Evolutionary conservation across 2,329 filamentous ascomycete species (phyloP).

Genomic region (Zasmidium angulare): DNA sequence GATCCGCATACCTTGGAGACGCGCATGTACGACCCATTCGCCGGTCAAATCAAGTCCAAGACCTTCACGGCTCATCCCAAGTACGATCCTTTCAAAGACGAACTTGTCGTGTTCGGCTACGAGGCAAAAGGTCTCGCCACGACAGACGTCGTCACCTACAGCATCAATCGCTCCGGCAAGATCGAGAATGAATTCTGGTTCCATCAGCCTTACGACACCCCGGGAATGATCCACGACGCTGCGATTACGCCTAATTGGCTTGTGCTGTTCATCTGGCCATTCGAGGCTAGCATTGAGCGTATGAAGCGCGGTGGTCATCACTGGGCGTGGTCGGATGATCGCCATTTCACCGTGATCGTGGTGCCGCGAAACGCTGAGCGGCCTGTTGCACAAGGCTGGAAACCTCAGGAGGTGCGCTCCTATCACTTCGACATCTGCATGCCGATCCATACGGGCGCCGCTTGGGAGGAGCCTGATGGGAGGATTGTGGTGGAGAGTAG

Average conservation of each 20-base stretch:
- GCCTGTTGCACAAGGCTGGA: constrained; percentile 17
- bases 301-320: constrained; percentile 42
- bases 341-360: constrained; percentile 28
- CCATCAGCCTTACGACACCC: constrained; percentile 35
- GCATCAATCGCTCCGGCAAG: constrained; percentile 39
- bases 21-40: constrained; percentile 40
- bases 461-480: constrained; percentile 41
- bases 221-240: constrained; percentile 42
- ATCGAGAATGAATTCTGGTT: constrained; percentile 44
- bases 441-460: constrained; percentile 44
- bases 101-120: constrained; percentile 45
- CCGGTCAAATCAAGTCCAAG: constrained; percentile 39
- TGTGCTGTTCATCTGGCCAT: constrained; percentile 39
- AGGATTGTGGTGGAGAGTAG: constrained; percentile 42
- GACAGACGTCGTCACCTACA: constrained; percentile 42
- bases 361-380: constrained; percentile 22
- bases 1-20: constrained; percentile 44
- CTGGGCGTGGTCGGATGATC: constrained; percentile 38
- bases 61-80: constrained; percentile 49
- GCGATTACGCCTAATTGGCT: constrained; percentile 42
- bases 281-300: constrained; percentile 37
- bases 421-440: constrained; percentile 33
- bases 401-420: constrained; percentile 15
- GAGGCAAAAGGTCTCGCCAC: constrained; percentile 38
- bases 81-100: constrained; percentile 43